These are phyloP conservation scores for Clavispora vitiphila DNA, from an alignment of 805 yeast species.

Conservation along the genomic window DNA sequence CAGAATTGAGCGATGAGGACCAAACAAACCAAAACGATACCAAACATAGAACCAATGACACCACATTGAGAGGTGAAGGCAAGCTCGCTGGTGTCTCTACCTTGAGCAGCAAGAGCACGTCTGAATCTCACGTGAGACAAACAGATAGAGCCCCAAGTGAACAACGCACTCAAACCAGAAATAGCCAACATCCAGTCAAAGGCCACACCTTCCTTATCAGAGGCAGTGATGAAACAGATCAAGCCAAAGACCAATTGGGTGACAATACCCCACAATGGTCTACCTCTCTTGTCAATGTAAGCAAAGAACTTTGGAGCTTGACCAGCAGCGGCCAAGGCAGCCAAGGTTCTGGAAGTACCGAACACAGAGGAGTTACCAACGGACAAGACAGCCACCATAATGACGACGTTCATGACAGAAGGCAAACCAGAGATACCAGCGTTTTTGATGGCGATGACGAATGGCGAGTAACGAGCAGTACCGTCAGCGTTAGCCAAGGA, in stretches of 20 bases:
- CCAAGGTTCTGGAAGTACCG: slow-evolving; percentile 68
- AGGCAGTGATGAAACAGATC: slow-evolving; percentile 55
- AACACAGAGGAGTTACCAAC: slow-evolving; percentile 74
- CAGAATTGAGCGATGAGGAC: slow-evolving; percentile 59
- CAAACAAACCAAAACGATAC: slow-evolving; percentile 43
- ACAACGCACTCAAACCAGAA: slow-evolving; percentile 22
- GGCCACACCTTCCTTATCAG: slow-evolving; percentile 17
- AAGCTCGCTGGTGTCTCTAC: slow-evolving; percentile 36
- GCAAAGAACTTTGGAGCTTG: slow-evolving; percentile 52
- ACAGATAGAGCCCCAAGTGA: slow-evolving; percentile 27
- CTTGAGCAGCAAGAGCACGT: slow-evolving; percentile 18
- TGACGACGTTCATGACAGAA: slow-evolving; percentile 68
- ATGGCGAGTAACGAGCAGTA: slow-evolving; percentile 57
- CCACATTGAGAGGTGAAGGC: slow-evolving; percentile 52
- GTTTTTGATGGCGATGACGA: slow-evolving; percentile 62
- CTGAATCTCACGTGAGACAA: slow-evolving; percentile 24
- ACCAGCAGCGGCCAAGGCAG: slow-evolving; percentile 66
- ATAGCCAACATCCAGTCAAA: slow-evolving; percentile 25
- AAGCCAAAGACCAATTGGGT: slow-evolving; percentile 45
- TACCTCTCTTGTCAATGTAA: slow-evolving; percentile 37
- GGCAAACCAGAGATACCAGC: slow-evolving; percentile 65
- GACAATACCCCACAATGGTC: slow-evolving; percentile 37
- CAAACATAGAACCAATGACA: slow-evolving; percentile 49
- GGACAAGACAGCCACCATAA: slow-evolving; percentile 65
- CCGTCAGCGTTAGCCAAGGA: slow-evolving; percentile 50